Base-by-base conservation (phyloP, 1,284 basidiomycete species). In the Chalciporus sp. region DNA sequence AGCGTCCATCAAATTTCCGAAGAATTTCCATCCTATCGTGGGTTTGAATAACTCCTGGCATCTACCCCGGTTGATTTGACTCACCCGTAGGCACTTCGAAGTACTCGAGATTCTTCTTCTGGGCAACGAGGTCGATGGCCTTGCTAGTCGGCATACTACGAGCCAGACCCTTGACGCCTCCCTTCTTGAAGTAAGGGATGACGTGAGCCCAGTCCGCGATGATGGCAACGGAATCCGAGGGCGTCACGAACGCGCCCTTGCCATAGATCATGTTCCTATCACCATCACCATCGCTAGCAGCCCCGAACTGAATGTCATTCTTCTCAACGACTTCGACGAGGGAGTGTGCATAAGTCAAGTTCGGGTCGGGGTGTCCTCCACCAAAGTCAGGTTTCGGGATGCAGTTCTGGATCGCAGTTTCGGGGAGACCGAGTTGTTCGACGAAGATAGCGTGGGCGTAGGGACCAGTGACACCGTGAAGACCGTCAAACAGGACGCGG, bases 231-330 rank as follows among this genome's bases (percentile, higher is more conserved):
- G 92, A 95, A 76, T 99, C 96, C 26, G 88, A 92, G 16, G 96
- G 96, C 33, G 95, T 99, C 60, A 99, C 97, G 74, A 99, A 99
- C 29, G 96, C 97, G 61, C 90, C 88, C 74, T 93, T 91, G 67
- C 96, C 97, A 75, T 99, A 98, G 72, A 99, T 99, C 96, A 99
- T 99, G 82, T 99, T 99, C 58, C 96, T 80, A 75, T 99, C 96
- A 42, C 96, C 96, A 68, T 99, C 96, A 47, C 96, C 96, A 71
- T 99, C 96, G 58, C 90, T 94, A 5, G 96, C 96, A 33, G 97
- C 97, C 57, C 96, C 96, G 67, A 99, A 99, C 47, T 85, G 80
- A 64, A 99, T 95, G 63, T 86, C 82, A 52, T 92, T 82, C 67
- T 79, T 79, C 75, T 99, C 95, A 39, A 99, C 96, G 17, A 81